phyloP scores from a whole-genome alignment of 768 basidiomycete genomes.

The Thelephora aurantiotincta region DNA sequence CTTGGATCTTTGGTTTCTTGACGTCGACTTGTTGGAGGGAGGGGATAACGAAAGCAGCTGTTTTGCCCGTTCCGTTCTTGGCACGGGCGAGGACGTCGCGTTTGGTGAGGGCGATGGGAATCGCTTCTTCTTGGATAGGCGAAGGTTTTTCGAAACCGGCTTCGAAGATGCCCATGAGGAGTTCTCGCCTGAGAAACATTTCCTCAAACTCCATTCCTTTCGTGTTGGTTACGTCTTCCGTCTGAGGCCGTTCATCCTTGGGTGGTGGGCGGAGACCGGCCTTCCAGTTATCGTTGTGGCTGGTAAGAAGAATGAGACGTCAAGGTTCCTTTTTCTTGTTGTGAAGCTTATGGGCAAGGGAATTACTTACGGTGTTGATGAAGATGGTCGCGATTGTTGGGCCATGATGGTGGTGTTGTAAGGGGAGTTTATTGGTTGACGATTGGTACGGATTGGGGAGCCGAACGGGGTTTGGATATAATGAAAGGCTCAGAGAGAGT shows the following conservation, averaged over 20 bases:
- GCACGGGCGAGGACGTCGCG: conserved; percentile 92
- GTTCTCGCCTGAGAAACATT: conserved; percentile 81
- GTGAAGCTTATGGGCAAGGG: neutral
- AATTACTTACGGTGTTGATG: conserved; percentile 19
- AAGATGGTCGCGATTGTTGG: conserved; percentile 19
- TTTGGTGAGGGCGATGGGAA: conserved; percentile 85
- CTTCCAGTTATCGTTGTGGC: conserved; percentile 42
- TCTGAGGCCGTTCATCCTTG: conserved; percentile 90
- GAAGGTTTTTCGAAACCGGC: conserved; percentile 95
- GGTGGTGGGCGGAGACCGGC: conserved; percentile 66
- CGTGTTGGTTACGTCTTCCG: conserved; percentile 90
- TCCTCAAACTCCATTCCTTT: conserved; percentile 95
- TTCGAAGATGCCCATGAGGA: conserved; percentile 99
- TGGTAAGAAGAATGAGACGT: neutral
- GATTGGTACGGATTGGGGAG: neutral
- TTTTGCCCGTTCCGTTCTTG: conserved; percentile 97
- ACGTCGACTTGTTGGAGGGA: conserved; percentile 87
- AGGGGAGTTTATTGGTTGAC: neutral
- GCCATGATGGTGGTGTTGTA: neutral
- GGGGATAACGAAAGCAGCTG: conserved; percentile 97
- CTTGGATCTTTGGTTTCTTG: conserved; percentile 79
- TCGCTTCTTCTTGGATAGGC: conserved; percentile 98
- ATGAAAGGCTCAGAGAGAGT: neutral
- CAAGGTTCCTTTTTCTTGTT: neutral
- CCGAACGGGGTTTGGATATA: neutral